Base-by-base conservation (phyloP, 192 early-diverging fungal genomes). In the Coemansia sp. region DNA sequence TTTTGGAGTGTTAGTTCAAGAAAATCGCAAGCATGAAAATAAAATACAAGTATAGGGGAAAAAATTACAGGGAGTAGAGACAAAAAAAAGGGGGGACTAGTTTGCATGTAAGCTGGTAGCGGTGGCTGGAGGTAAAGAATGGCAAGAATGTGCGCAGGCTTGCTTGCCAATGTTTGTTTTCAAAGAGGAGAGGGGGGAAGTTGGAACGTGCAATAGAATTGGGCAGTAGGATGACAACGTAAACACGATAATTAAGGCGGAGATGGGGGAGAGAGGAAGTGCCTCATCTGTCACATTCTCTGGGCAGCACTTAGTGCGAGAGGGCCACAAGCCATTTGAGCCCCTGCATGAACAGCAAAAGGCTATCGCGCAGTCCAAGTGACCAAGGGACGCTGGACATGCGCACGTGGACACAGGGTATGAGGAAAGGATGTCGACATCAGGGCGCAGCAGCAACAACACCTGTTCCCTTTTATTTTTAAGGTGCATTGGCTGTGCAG, bases 131-230 rank as follows among this genome's bases (percentile, higher is more conserved):
- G 53, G 53, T 55, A 16, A 55, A 55, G 53, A 55, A 55, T 55
- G 53, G 53, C 53, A 30, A 55, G 27, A 55, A 47, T 47, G 45
- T 47, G n/a, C n/a, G n/a, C 45, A 20, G 5, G 45, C 45, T 20
- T 55, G 22, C 50, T 53, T 30, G 53, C 24, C 53, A 13, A 55
- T 55, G 53, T 55, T 55, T 55, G 53, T 55, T 55, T 55, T 32
- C 53, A 29, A 3, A 32, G 27, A 32, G 27, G 15, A 13, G 4
- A 30, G 16, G 29, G 29, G 24, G 53, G 27, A 22, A 24, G 47
- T 20, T 8, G 53, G 5, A 32, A 30, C 50, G 50, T 29, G 50
- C 29, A 55, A 55, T 55, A 55, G 30, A 55, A 55, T 29, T 55
- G 53, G 29, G 53, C 53, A 55, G 53, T 55, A 55, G 30, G 24